Evolutionary conservation across 2,329 filamentous ascomycete species (phyloP).

Genomic region (Claviceps pazoutovae): DNA sequence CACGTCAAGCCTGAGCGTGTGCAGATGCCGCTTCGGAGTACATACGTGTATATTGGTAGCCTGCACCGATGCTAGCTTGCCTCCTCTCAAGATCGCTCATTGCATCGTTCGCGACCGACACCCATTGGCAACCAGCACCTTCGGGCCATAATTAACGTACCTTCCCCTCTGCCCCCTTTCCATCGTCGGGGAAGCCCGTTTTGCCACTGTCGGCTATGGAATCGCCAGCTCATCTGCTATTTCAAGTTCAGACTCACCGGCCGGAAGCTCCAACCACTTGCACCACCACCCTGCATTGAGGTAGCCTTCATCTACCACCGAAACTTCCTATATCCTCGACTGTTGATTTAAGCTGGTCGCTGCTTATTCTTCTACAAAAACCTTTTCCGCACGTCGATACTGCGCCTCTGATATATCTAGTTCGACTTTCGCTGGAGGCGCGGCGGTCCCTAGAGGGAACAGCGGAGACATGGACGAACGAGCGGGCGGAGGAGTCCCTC

Average conservation of each 20-base stretch:
- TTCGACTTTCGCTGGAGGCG: conserved; percentile 3
- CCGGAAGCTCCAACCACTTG: conserved; percentile 7
- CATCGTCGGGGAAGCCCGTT: background rate
- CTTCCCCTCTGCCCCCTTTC: background rate
- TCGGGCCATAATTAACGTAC: background rate
- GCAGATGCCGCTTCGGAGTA: too few species aligned
- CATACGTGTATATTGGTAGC: too few species aligned
- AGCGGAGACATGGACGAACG: conserved; percentile 20
- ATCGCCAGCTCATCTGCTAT: conserved; percentile 13
- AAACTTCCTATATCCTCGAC: conserved; percentile 13
- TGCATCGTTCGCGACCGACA: background rate
- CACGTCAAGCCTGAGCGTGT: too few species aligned
- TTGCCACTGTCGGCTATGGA: conserved; percentile 10
- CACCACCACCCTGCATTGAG: conserved; percentile 2
- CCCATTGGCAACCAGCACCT: background rate
- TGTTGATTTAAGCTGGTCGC: conserved; percentile 17
- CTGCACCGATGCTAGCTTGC: background rate
- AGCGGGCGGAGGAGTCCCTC: conserved; percentile 13
- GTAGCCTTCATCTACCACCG: conserved; percentile 1
- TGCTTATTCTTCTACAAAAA: conserved; percentile 32
- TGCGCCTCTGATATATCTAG: conserved; percentile 4
- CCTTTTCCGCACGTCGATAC: conserved; percentile 17
- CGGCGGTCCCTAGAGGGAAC: conserved; percentile 2
- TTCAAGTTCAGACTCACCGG: conserved; percentile 13
- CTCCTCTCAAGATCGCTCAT: background rate